Base-by-base conservation (phyloP, 2,329 filamentous ascomycete genomes). In the Fusarium vanettenii region DNA sequence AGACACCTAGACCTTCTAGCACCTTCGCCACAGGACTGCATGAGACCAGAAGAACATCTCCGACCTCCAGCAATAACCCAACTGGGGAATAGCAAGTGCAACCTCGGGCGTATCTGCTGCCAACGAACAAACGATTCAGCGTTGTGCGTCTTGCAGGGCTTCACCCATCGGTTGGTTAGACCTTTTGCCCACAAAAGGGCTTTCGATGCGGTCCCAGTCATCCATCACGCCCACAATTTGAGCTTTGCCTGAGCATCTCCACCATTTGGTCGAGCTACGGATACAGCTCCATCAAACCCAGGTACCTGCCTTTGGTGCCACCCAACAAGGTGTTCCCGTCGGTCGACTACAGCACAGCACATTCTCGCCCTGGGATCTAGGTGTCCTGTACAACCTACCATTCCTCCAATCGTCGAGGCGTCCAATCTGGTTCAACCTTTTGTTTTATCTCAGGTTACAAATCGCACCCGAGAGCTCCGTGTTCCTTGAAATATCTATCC, bases 301-400 rank as follows among this genome's bases (percentile, higher is more conserved):
- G 48, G 27, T 55, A 31, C 48, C 48, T 55, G 48, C 48, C 48
- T 55, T 13, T 55, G 48, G 48, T 55, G 27, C 48, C 48, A 55
- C 59, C 66, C 67, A 73, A 73, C 70, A 73, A 74, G 62, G 71
- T 73, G 61, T 39, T 39, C 69, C 63, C 29, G 29, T 31, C 48
- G 48, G 29, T 31, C 29, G 50, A 55, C 18, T 31, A 5, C 41
- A 45, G 41, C 35, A 37, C 35, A 37, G 35, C 25, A n/a, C 25
- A 56, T 48, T 25, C 52, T 52, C 37, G 31, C 37, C 39, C 10
- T 45, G 31, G 20, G 29, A 29, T 55, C 41, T 45, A 39, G 37
- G 37, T 29, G 43, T 48, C 43, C 43, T 62, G 43, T 41, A 10
- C 60, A 48, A 33, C 37, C 20, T 27, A 27, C 31, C 20, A 45